These are phyloP conservation scores for Rhizopogon sp. DNA, from an alignment of 768 basidiomycete genomes.

Conservation along the genomic window DNA sequence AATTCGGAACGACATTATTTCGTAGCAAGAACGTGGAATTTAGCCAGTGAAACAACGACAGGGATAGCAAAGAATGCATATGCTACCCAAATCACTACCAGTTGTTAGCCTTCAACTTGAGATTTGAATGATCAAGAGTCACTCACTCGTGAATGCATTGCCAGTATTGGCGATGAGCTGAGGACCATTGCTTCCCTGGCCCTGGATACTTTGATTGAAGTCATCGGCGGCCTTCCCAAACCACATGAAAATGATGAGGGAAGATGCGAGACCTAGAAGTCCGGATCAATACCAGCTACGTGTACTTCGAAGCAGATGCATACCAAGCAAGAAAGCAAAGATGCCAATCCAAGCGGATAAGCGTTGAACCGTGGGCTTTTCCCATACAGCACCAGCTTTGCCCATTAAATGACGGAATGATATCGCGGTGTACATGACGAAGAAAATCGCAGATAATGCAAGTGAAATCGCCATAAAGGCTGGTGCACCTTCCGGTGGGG, in stretches of 20 bases:
- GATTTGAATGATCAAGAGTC: background rate
- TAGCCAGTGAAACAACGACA: slow-evolving; percentile 61
- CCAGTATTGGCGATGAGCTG: slow-evolving; percentile 56
- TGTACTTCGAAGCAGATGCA: slow-evolving; percentile 8
- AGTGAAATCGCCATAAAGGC: slow-evolving; percentile 61
- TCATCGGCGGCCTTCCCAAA: slow-evolving; percentile 76
- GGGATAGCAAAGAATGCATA: slow-evolving; percentile 73
- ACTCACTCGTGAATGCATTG: slow-evolving; percentile 74
- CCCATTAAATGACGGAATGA: slow-evolving; percentile 64
- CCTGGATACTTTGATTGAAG: slow-evolving; percentile 60
- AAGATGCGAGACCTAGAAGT: slow-evolving; percentile 54
- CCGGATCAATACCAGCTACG: background rate
- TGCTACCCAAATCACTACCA: slow-evolving; percentile 71
- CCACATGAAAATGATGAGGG: slow-evolving; percentile 74
- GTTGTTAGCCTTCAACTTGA: background rate
- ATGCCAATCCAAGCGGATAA: slow-evolving; percentile 71
- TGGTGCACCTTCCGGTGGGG: slow-evolving; percentile 58
- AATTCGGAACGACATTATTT: slow-evolving; percentile 25
- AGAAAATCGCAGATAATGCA: slow-evolving; percentile 53
- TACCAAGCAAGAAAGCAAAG: slow-evolving; percentile 71
- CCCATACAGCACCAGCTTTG: slow-evolving; percentile 43
- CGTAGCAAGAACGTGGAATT: slow-evolving; percentile 53
- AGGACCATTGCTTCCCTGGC: slow-evolving; percentile 49
- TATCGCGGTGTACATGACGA: slow-evolving; percentile 58
- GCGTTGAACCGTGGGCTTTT: slow-evolving; percentile 53